Evolutionary conservation across 2,329 filamentous ascomycete species (phyloP), one percentile per base, ranked within the genome.

Genomic region (Apiospora saccharicola): DNA sequence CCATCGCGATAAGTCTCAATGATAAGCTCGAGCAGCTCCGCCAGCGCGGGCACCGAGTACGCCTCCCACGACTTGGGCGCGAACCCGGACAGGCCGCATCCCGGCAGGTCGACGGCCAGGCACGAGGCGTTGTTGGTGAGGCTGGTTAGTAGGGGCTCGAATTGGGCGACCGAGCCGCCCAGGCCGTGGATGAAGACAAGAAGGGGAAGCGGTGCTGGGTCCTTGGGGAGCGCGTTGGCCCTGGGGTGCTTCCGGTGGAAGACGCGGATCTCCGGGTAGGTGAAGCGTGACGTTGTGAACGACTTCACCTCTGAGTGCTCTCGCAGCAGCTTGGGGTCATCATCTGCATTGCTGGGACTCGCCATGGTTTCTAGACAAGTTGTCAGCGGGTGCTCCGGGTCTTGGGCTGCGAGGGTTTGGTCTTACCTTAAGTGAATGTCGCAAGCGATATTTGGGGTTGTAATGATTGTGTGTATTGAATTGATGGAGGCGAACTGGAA

Each of bases 121-220:
- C 95, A 97, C 68, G 95, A 92, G 16, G 93, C 94, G 68, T 95
- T 86, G 79, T 97, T 94, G 69, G 93, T 90, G 68, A 99, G 86
- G 81, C 94, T 96, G 26, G 90, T 92, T 22, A 98, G 84, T 6
- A 98, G 84, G 43, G 93, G 90, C 71, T 94, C 89, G 79, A 98
- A 98, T 79, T 98, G 96, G 14, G 94, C 92, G 34, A 95, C 89
- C 0, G 94, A 97, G 68, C 96, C 96, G n/a, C 96, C 96, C 13
- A 98, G 87, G 1, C 96, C 96, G 79, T 98, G 96, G 72, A 98
- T 87, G 79, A 97, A 98, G 61, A 98, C 95, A 4, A 98, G 85
- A 13, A 99, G 84, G 1, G 96, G 96, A 14, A 98, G 83, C 0
- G 93, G 91, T 0, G 89, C 87, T 1, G 94, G 93, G 74, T 91